Conservation (phyloP, 179 eudicot genomes). For the Camellia oleifera region DNA sequence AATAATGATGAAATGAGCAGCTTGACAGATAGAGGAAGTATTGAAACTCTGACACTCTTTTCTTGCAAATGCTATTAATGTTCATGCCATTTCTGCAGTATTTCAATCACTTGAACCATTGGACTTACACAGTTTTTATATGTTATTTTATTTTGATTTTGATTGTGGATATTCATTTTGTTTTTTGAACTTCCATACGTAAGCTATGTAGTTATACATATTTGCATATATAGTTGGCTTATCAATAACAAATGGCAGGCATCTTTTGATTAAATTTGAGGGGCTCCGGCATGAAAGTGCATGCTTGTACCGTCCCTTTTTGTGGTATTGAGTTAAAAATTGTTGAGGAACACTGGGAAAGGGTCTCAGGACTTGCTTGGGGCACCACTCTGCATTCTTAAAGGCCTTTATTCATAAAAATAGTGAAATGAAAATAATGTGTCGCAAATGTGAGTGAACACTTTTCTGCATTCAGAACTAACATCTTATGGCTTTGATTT, state of each 20-base stretch:
- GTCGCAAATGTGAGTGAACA: neutral
- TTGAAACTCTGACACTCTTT: neutral
- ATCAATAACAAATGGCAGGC: neutral
- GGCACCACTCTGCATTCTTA: neutral
- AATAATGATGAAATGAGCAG: neutral
- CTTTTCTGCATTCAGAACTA: neutral
- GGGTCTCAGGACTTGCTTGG: no score
- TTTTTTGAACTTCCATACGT: neutral
- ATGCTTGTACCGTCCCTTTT: neutral
- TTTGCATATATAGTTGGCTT: neutral
- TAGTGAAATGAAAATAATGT: neutral
- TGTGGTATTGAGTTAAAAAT: neutral
- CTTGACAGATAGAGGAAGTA: neutral
- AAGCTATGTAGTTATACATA: neutral
- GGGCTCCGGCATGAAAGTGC: neutral
- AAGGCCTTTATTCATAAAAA: neutral
- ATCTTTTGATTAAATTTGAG: neutral
- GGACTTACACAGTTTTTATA: neutral
- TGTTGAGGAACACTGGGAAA: neutral
- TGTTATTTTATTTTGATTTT: neutral
- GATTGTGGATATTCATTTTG: neutral
- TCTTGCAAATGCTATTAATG: neutral
- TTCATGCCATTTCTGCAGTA: neutral
- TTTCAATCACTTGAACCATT: neutral
- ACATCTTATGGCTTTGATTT: no score